phyloP scores from a whole-genome alignment of 208 protist species.

The Acanthamoeba sp. region DNA sequence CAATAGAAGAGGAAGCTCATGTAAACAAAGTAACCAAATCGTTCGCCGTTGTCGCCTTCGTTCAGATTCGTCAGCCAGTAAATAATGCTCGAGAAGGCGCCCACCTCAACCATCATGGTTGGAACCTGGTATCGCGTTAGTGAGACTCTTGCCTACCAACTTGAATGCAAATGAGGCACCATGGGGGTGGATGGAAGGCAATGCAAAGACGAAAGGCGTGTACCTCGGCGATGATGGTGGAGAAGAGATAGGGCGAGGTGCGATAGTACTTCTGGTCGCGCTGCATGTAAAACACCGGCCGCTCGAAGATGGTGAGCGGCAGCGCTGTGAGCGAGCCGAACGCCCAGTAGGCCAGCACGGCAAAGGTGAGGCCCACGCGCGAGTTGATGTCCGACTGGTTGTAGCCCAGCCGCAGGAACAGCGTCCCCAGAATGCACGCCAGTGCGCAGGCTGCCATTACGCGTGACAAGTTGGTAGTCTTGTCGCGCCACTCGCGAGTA shows the following conservation, averaged over 20 bases:
- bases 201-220: background rate
- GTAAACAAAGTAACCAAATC: conserved; percentile 52
- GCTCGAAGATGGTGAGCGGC: conserved; percentile 16
- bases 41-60: background rate
- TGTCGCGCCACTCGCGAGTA: conserved; percentile 49
- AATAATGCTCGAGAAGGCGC: conserved; percentile 12
- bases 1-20: conserved; percentile 29
- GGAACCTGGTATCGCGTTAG: background rate
- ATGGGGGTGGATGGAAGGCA: background rate
- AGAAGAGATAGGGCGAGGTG: conserved; percentile 61
- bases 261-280: conserved; percentile 61
- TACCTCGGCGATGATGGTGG: conserved; percentile 52
- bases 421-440: conserved; percentile 29
- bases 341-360: conserved; percentile 28
- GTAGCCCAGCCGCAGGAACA: conserved; percentile 54
- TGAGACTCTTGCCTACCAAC: background rate
- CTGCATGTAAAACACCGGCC: conserved; percentile 72
- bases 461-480: background rate
- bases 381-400: conserved; percentile 3
- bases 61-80: conserved; percentile 61
- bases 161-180: background rate
- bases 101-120: conserved; percentile 26
- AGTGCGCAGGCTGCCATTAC: background rate
- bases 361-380: conserved; percentile 19
- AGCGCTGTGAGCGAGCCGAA: conserved; percentile 31